These are phyloP conservation scores for Penicillium carneum DNA, from an alignment of 2,329 filamentous ascomycete species.

Conservation along the genomic window DNA sequence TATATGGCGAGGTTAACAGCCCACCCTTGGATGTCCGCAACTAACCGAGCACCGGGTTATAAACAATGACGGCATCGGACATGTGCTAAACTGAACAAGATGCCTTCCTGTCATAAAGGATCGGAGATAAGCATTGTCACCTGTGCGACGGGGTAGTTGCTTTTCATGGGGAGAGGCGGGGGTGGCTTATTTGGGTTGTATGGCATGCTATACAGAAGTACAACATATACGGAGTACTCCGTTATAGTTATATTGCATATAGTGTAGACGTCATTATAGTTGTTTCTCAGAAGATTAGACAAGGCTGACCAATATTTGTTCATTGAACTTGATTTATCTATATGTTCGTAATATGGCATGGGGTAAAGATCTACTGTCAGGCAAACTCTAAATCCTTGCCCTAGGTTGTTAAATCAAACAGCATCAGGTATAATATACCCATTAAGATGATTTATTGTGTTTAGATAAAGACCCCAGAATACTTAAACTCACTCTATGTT, in stretches of 20 bases:
- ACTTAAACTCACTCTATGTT: not conserved
- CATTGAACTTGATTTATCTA: no score
- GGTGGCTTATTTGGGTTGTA: not conserved
- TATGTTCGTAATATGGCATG: not conserved
- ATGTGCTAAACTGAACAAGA: not conserved
- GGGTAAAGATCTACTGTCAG: not conserved
- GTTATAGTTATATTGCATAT: no score
- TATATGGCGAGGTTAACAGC: not conserved
- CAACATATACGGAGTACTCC: no score
- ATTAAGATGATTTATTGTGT: not conserved
- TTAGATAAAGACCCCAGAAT: not conserved
- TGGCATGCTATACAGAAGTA: not conserved
- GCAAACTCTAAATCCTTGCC: not conserved
- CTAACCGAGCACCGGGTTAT: not conserved
- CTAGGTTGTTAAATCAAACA: not conserved
- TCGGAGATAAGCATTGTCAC: not conserved
- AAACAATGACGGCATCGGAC: not conserved
- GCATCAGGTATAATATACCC: no score
- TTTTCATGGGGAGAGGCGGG: not conserved
- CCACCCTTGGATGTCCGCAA: slow-evolving; percentile 1
- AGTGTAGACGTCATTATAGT: slow-evolving; percentile 8
- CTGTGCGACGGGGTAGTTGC: not conserved
- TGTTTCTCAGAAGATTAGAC: not conserved
- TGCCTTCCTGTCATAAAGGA: not conserved
- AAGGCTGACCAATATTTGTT: no score